A percentile compares a stretch with the other conserved stretches of the same genome.
Evolutionary conservation across 495 filamentous ascomycete species (phyloP).

Genomic region (Saxophila tyrrhenica): DNA sequence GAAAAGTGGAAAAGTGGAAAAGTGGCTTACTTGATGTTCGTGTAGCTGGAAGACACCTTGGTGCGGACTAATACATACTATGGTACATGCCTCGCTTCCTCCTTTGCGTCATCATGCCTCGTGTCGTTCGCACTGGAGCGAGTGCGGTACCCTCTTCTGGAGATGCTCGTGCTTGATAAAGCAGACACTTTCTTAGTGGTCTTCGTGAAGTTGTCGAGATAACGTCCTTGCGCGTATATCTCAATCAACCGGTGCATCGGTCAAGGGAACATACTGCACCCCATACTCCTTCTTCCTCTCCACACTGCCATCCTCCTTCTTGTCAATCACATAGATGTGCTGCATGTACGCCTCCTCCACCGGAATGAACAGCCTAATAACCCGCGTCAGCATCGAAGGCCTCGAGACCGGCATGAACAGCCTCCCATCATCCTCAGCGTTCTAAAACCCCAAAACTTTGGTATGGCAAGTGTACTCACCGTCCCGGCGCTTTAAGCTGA

Average conservation of each 20-base stretch:
- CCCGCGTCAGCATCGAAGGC: not conserved
- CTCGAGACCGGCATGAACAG: not conserved
- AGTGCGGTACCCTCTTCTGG: too few relatives aligned
- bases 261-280: conserved; percentile 89
- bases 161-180: too few relatives aligned
- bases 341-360: conserved; percentile 58
- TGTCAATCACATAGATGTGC: conserved; percentile 84
- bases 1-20: too few relatives aligned
- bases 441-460: too few relatives aligned
- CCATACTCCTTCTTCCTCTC: conserved; percentile 64
- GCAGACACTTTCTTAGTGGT: too few relatives aligned
- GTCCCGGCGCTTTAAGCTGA: conserved; percentile 68
- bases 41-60: too few relatives aligned
- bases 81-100: too few relatives aligned
- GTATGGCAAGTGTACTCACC: conserved; percentile 18
- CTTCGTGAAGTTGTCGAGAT: too few relatives aligned
- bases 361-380: conserved; percentile 39
- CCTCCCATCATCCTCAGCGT: conserved; percentile 35
- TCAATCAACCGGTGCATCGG: conserved; percentile 52
- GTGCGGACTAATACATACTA: too few relatives aligned
- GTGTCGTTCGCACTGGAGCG: too few relatives aligned
- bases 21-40: too few relatives aligned
- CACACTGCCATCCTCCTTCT: conserved; percentile 66
- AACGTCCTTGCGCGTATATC: not conserved
- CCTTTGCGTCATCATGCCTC: too few relatives aligned